These are phyloP conservation scores for Stephania yunnanensis DNA, from an alignment of 164 flowering plant genomes.

Conservation along the genomic window DNA sequence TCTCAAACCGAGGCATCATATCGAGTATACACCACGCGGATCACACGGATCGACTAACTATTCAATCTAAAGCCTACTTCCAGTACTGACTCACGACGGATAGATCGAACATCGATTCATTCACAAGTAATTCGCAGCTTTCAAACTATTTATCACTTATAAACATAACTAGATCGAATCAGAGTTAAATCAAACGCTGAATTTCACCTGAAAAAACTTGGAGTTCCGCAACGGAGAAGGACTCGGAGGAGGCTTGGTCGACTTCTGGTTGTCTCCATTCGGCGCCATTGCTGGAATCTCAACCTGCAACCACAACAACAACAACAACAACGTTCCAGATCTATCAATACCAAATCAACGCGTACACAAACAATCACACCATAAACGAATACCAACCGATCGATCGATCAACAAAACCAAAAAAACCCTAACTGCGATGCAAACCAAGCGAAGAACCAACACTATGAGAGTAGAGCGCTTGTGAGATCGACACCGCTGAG, in stretches of 20 bases:
- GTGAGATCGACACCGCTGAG: neutral
- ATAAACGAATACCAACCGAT: too few species aligned
- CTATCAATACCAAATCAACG: neutral
- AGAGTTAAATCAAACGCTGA: neutral
- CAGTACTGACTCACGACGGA: neutral
- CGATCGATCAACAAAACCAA: too few species aligned
- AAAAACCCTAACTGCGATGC: neutral
- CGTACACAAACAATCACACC: neutral
- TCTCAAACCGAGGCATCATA: neutral
- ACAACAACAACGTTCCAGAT: neutral
- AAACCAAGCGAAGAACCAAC: neutral
- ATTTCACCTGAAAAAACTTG: slow-evolving; percentile 77
- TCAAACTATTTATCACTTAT: too few species aligned
- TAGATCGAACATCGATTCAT: neutral
- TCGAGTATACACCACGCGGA: neutral
- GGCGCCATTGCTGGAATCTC: slow-evolving; percentile 45
- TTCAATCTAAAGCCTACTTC: neutral
- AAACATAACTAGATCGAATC: neutral
- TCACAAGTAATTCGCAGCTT: too few species aligned
- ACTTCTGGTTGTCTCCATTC: slow-evolving; percentile 36
- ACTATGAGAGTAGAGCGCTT: neutral
- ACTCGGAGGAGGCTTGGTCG: slow-evolving; percentile 59
- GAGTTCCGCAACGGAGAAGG: slow-evolving; percentile 80
- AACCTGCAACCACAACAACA: neutral
- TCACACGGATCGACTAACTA: neutral